These are phyloP conservation scores for Ophiocytium majus DNA, from an alignment of 352 stramenopile genomes.

Conservation along the genomic window DNA sequence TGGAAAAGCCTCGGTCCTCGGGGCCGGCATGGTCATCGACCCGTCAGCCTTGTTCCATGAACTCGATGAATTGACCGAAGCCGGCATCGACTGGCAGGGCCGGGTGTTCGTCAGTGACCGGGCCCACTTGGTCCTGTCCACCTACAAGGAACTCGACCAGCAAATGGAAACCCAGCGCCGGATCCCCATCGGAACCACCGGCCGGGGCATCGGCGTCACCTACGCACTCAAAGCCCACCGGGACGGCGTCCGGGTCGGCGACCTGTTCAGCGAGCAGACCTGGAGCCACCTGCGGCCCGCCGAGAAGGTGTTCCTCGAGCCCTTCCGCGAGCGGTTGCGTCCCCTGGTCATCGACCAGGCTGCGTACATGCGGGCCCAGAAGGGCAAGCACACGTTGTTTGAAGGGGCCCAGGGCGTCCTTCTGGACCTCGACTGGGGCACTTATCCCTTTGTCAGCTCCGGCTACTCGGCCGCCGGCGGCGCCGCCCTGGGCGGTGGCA, in stretches of 20 bases:
- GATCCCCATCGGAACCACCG: not conserved
- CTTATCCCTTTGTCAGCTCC: slow-evolving; percentile 9
- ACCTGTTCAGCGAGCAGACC: not conserved
- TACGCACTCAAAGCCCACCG: not conserved
- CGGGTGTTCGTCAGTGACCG: not conserved
- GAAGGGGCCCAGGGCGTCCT: not conserved
- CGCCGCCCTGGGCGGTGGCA: not conserved
- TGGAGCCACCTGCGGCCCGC: not conserved
- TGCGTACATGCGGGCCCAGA: not conserved
- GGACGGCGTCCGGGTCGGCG: not conserved
- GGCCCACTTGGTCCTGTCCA: not conserved
- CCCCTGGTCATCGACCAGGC: not conserved
- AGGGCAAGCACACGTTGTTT: not conserved
- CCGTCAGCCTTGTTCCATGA: not conserved
- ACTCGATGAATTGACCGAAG: not conserved
- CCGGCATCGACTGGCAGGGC: not conserved
- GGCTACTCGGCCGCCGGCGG: not conserved
- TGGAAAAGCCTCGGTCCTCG: not conserved
- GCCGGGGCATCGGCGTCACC: not conserved
- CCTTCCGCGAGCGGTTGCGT: not conserved
- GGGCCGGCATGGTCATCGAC: not conserved
- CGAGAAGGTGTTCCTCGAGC: not conserved
- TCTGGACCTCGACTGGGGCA: slow-evolving; percentile 2
- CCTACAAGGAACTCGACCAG: not conserved
- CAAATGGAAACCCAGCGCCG: not conserved